Conservation (phyloP, 169 alveolate genomes). For the Plasmodium billcollinsi region DNA sequence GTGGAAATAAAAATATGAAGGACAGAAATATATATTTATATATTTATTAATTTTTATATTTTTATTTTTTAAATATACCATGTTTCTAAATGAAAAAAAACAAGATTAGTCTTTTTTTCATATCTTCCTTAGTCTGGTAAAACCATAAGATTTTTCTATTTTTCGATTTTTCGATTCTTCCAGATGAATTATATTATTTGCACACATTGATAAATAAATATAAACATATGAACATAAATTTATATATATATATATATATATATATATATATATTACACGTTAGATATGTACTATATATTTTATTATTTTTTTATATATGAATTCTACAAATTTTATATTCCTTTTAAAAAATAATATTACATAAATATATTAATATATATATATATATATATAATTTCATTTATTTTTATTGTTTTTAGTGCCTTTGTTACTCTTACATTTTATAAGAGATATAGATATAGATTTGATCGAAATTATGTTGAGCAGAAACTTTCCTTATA, state of each 20-base stretch:
- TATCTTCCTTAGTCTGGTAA: slow-evolving; percentile 53
- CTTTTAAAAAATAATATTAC: too few species aligned
- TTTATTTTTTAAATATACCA: background rate
- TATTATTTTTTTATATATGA: too few species aligned
- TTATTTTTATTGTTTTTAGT: slow-evolving; percentile 16
- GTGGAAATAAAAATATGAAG: too few species aligned
- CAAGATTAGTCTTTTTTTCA: slow-evolving; percentile 16
- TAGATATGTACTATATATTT: too few species aligned
- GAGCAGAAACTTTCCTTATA: slow-evolving; percentile 48
- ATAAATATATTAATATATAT: too few species aligned
- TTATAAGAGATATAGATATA: slow-evolving; percentile 57
- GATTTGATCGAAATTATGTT: slow-evolving; percentile 27
- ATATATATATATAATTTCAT: too few species aligned
- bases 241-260: too few species aligned
- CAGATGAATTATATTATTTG: background rate
- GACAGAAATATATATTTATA: background rate
- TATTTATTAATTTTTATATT: background rate
- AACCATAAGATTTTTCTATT: background rate
- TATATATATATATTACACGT: too few species aligned
- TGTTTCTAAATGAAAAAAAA: slow-evolving; percentile 38
- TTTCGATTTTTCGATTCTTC: background rate
- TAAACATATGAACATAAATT: too few species aligned
- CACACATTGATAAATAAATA: background rate
- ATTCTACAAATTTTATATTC: too few species aligned
- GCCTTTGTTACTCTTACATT: slow-evolving; percentile 39